phyloP scores from a whole-genome alignment of 2,329 filamentous ascomycete species.

The Beauveria brongniartii region DNA sequence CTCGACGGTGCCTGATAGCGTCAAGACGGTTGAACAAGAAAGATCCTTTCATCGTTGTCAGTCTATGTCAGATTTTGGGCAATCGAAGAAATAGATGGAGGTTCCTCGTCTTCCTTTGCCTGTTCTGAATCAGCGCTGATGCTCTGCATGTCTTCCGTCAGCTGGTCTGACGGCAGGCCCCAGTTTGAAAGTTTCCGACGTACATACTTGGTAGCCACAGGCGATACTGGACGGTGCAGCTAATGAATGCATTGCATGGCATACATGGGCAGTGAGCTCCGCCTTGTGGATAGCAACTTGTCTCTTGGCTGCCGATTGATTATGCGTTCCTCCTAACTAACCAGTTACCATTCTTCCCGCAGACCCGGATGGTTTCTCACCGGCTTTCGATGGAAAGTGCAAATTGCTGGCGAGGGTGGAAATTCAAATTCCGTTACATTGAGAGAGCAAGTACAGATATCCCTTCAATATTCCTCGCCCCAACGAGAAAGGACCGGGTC shows the following conservation, averaged over 20 bases:
- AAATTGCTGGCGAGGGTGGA: not conserved
- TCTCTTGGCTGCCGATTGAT: not conserved
- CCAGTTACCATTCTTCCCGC: not conserved
- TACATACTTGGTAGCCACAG: not conserved
- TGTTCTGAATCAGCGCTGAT: not conserved
- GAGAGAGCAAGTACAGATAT: not conserved
- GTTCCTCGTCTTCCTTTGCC: not conserved
- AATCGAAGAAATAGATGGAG: not conserved
- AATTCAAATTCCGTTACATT: not conserved
- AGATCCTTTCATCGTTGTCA: not conserved
- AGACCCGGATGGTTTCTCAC: not conserved
- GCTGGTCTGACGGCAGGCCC: constrained; percentile 1
- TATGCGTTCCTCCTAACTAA: not conserved
- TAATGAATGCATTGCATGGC: not conserved
- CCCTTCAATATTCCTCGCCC: not conserved
- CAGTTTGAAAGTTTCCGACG: not conserved
- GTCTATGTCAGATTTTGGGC: constrained; percentile 1
- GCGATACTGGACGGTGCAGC: not conserved
- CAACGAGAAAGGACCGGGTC: not conserved
- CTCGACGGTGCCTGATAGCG: not conserved
- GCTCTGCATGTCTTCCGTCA: constrained; percentile 2
- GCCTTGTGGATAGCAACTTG: not conserved
- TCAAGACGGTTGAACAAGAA: not conserved
- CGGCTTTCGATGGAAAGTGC: not conserved
- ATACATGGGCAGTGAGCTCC: not conserved